phyloP scores from a whole-genome alignment of 2,329 filamentous ascomycete genomes.

The Exserohilum rostratum region DNA sequence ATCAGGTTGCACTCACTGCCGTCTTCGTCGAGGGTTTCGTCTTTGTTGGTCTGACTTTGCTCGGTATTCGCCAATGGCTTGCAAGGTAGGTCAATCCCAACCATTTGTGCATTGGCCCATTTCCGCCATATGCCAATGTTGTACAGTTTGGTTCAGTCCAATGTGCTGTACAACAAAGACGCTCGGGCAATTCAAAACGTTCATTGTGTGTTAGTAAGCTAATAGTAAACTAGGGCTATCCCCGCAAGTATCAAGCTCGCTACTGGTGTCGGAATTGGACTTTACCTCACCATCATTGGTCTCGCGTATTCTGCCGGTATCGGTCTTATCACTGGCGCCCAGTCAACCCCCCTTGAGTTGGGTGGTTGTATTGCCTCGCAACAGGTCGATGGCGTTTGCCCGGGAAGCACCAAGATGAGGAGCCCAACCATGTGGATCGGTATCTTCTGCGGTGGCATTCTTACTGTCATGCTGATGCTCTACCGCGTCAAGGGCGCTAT shows the following conservation, averaged over 20 bases:
- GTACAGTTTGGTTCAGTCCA: constrained; percentile 35
- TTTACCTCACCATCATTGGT: constrained; percentile 79
- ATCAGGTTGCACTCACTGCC: constrained; percentile 77
- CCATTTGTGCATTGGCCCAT: background rate
- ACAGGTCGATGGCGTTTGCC: constrained; percentile 61
- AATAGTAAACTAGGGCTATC: constrained; percentile 64
- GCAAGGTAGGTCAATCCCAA: constrained; percentile 27
- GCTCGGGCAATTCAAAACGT: background rate
- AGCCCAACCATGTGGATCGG: constrained; percentile 85
- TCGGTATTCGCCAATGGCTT: constrained; percentile 75
- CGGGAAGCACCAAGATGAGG: constrained; percentile 74
- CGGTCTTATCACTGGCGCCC: constrained; percentile 74
- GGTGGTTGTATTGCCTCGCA: constrained; percentile 71
- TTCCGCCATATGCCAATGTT: constrained; percentile 1
- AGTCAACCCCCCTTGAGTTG: constrained; percentile 71
- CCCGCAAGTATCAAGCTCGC: constrained; percentile 86
- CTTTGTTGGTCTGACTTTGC: constrained; percentile 77
- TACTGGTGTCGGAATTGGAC: constrained; percentile 82
- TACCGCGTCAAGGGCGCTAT: constrained; percentile 88
- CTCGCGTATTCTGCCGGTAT: constrained; percentile 83
- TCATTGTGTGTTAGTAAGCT: constrained; percentile 49
- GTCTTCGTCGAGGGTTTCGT: constrained; percentile 89
- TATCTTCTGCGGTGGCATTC: constrained; percentile 82
- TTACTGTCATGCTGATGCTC: constrained; percentile 81
- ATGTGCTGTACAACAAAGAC: background rate